These are phyloP conservation scores for Trypanosoma conorhini DNA, from an alignment of 208 protist genomes.

Conservation along the genomic window DNA sequence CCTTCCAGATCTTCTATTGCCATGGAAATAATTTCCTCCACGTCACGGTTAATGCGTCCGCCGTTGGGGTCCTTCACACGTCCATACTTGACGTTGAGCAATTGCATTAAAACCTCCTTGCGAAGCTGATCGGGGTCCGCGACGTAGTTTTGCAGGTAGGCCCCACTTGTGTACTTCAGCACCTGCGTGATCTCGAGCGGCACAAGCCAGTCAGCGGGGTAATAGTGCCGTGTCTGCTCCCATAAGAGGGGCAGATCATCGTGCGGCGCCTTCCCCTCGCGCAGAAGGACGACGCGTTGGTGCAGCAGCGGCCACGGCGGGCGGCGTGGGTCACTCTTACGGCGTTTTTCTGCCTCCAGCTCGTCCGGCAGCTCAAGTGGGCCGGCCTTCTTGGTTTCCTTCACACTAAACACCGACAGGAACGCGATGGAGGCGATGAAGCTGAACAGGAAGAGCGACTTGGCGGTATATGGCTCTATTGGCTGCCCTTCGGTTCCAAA, in stretches of 20 bases:
- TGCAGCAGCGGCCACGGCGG: conserved; percentile 87
- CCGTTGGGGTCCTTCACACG: conserved; percentile 68
- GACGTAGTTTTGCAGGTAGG: conserved; percentile 80
- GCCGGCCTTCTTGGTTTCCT: conserved; percentile 80
- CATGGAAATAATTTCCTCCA: conserved; percentile 85
- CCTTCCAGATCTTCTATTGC: conserved; percentile 77
- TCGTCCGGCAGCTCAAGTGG: conserved; percentile 77
- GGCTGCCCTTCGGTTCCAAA: conserved; percentile 43
- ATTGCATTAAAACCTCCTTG: conserved; percentile 81
- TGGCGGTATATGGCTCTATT: conserved; percentile 79
- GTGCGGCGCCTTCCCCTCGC: conserved; percentile 66
- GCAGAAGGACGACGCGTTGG: conserved; percentile 76
- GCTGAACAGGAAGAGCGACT: conserved; percentile 78
- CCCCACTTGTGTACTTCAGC: conserved; percentile 80
- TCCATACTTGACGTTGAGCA: conserved; percentile 80
- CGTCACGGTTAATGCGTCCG: conserved; percentile 68
- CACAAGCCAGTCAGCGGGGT: conserved; percentile 84
- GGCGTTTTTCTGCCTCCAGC: conserved; percentile 55
- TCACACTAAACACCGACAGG: conserved; percentile 72
- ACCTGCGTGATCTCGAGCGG: conserved; percentile 85
- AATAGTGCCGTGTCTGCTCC: conserved; percentile 86
- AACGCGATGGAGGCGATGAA: conserved; percentile 75
- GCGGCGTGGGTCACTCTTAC: conserved; percentile 73
- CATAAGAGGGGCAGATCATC: conserved; percentile 82
- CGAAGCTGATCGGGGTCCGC: conserved; percentile 79